Evolutionary conservation across 345 rosid species (phyloP).

Genomic region (Hibiscus trionum): DNA sequence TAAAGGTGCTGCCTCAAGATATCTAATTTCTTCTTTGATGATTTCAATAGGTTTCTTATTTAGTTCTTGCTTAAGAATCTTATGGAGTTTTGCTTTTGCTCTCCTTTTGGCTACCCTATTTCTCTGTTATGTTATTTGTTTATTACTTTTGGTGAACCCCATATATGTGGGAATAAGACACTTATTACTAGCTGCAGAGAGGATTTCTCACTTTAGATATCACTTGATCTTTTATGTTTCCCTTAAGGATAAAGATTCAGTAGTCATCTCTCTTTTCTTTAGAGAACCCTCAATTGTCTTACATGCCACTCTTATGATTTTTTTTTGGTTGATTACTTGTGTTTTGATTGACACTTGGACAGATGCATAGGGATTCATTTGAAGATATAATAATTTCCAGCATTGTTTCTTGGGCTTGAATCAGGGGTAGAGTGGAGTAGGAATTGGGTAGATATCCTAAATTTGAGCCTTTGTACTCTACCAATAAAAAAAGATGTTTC

Average conservation of each 20-base stretch:
- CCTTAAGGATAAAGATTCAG: not conserved
- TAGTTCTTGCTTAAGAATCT: not conserved
- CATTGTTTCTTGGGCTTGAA: not conserved
- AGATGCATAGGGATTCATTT: not conserved
- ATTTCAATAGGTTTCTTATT: not conserved
- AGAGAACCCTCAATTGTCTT: not conserved
- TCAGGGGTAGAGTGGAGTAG: not conserved
- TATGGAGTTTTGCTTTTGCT: slow-evolving; percentile 11
- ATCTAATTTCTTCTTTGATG: not conserved
- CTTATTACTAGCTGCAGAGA: not conserved
- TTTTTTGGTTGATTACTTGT: not conserved
- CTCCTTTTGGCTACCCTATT: not conserved
- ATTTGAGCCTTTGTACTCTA: not conserved
- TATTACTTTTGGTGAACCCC: not conserved
- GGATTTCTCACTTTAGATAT: not conserved
- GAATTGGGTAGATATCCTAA: not conserved
- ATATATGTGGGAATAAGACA: not conserved
- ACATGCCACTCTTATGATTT: not conserved
- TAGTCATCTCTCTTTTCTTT: not conserved
- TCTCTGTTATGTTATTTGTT: not conserved
- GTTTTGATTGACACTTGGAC: not conserved
- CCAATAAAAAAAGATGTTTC: not conserved
- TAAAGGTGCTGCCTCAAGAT: slow-evolving; percentile 51
- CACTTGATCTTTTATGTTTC: not conserved
- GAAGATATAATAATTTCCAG: not conserved